Percentiles rank a stretch among this genome's conserved stretches.
Conservation (phyloP, 495 filamentous ascomycete species). For the Cudoniella acicularis region DNA sequence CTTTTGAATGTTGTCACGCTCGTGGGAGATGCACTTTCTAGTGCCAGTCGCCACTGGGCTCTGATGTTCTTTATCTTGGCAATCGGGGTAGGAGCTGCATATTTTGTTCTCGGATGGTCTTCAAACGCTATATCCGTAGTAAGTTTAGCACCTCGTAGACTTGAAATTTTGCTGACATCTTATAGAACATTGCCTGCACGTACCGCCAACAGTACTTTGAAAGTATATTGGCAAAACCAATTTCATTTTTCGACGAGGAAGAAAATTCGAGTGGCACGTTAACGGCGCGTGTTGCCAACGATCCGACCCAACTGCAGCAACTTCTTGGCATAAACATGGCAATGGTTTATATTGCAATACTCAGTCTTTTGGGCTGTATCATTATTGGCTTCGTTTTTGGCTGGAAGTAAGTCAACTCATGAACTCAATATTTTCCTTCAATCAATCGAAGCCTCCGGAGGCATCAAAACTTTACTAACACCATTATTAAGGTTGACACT, state of each 20-base stretch:
- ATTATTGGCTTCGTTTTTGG: constrained; percentile 51
- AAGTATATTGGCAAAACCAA: constrained; percentile 51
- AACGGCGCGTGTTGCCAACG: constrained; percentile 50
- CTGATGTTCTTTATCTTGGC: constrained; percentile 63
- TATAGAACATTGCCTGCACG: constrained; percentile 11
- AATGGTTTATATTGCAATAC: constrained; percentile 44
- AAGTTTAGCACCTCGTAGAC: constrained; percentile 10
- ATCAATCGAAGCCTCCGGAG: too few relatives aligned
- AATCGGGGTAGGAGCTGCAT: constrained; percentile 44
- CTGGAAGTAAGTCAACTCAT: constrained; percentile 48
- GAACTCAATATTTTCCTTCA: too few relatives aligned
- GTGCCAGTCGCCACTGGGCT: constrained; percentile 55
- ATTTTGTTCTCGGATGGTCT: constrained; percentile 49
- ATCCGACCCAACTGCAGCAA: constrained; percentile 60
- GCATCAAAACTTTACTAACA: background rate
- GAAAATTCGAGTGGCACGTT: constrained; percentile 63
- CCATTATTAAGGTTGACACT: constrained; percentile 5
- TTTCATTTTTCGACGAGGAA: constrained; percentile 59
- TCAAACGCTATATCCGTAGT: constrained; percentile 49
- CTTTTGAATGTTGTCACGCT: constrained; percentile 44
- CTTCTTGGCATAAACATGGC: constrained; percentile 53
- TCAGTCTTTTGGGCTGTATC: constrained; percentile 45
- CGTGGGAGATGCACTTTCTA: constrained; percentile 31
- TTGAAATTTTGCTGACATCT: background rate
- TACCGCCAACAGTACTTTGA: constrained; percentile 60